Conservation (phyloP, 2,329 filamentous ascomycete genomes). For the Pseudogymnoascus sp. region DNA sequence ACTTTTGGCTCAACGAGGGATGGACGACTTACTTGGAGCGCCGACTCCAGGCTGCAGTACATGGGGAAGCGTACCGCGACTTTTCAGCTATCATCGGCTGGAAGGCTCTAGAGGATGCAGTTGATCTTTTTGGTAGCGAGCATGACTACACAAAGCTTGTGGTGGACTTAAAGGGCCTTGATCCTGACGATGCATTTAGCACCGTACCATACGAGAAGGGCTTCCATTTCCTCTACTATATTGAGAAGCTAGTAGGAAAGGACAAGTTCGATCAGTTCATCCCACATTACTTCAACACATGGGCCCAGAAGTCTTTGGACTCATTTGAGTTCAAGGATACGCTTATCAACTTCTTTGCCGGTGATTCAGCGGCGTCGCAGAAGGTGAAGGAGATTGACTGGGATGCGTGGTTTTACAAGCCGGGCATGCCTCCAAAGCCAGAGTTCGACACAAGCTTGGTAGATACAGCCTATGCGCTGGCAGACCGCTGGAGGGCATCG, state of each 20-base stretch:
- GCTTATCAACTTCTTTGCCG: constrained; percentile 73
- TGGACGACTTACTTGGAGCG: constrained; percentile 96
- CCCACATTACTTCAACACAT: constrained; percentile 84
- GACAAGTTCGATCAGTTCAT: constrained; percentile 93
- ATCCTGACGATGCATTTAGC: constrained; percentile 93
- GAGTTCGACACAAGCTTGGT: constrained; percentile 83
- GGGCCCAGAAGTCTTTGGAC: constrained; percentile 78
- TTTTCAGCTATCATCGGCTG: constrained; percentile 95
- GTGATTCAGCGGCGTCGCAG: constrained; percentile 51
- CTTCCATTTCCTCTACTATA: constrained; percentile 84
- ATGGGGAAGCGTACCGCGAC: constrained; percentile 78
- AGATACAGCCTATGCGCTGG: constrained; percentile 74
- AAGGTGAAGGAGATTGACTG: constrained; percentile 72
- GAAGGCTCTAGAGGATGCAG: constrained; percentile 71
- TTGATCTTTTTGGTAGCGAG: constrained; percentile 68
- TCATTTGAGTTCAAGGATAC: constrained; percentile 91
- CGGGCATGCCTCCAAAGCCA: constrained; percentile 83
- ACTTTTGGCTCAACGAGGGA: constrained; percentile 68
- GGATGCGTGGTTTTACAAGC: constrained; percentile 81
- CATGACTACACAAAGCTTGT: constrained; percentile 84
- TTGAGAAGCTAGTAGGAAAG: constrained; percentile 77
- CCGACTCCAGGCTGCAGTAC: constrained; percentile 65
- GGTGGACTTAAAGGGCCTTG: constrained; percentile 76
- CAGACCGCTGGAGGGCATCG: constrained; percentile 66
- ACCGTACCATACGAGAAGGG: constrained; percentile 93